These are phyloP conservation scores for Leucosporidium yakuticum DNA, from an alignment of 768 basidiomycete species.

Conservation along the genomic window DNA sequence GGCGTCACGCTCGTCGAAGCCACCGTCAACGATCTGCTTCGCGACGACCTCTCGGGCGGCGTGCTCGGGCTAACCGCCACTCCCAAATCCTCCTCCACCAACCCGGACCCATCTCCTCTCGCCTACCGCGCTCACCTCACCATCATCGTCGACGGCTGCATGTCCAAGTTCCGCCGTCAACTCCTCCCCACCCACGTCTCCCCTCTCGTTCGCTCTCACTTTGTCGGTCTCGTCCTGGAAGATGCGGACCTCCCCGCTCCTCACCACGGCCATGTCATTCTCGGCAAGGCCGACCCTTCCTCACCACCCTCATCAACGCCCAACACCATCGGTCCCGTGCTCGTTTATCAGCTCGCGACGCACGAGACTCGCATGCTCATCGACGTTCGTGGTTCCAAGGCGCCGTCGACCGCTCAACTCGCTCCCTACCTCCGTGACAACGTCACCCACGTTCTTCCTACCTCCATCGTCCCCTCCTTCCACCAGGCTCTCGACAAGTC, in stretches of 20 bases:
- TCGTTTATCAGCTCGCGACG: slow-evolving; percentile 81
- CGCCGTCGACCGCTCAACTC: slow-evolving; percentile 52
- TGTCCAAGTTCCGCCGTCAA: slow-evolving; percentile 70
- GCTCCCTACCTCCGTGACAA: slow-evolving; percentile 65
- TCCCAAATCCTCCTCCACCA: slow-evolving; percentile 45
- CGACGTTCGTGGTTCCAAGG: slow-evolving; percentile 77
- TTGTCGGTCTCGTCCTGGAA: slow-evolving; percentile 77
- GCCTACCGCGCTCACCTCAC: slow-evolving; percentile 68
- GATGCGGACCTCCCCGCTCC: slow-evolving; percentile 53
- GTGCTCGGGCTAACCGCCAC: slow-evolving; percentile 66
- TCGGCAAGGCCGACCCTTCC: slow-evolving; percentile 27
- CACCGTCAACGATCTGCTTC: slow-evolving; percentile 66
- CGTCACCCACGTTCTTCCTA: slow-evolving; percentile 75
- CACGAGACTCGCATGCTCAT: slow-evolving; percentile 88
- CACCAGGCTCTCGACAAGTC: slow-evolving; percentile 56
- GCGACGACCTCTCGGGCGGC: slow-evolving; percentile 52
- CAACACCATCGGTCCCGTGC: slow-evolving; percentile 66
- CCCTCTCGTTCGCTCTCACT: slow-evolving; percentile 56
- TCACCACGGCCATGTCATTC: slow-evolving; percentile 43
- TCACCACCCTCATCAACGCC: slow-evolving; percentile 4
- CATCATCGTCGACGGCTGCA: slow-evolving; percentile 87
- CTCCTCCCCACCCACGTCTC: slow-evolving; percentile 54
- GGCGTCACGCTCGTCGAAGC: slow-evolving; percentile 79
- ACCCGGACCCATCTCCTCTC: slow-evolving; percentile 46
- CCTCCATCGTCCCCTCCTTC: slow-evolving; percentile 61